Conservation (phyloP, 2,329 filamentous ascomycete species). For the Cryphonectria naterciae region DNA sequence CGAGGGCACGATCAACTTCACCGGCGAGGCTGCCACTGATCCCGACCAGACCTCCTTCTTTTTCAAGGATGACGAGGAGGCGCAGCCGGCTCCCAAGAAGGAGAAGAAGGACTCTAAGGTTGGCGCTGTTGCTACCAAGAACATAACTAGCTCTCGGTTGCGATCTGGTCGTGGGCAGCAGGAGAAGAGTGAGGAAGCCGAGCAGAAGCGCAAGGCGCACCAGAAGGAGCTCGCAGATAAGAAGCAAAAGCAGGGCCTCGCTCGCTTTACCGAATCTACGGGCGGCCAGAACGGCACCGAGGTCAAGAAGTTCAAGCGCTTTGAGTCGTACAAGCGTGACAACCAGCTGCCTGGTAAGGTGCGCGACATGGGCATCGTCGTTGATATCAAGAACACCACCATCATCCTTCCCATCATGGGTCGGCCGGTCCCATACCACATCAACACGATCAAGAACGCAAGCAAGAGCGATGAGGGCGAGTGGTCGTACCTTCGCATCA, state of each 20-base stretch:
- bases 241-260: conserved; percentile 88
- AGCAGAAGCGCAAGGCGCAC: conserved; percentile 84
- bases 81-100: conserved; percentile 85
- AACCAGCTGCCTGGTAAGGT: conserved; percentile 86
- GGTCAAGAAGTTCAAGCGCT: conserved; percentile 98
- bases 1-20: conserved; percentile 83
- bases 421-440: conserved; percentile 95
- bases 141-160: conserved; percentile 91
- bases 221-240: conserved; percentile 86
- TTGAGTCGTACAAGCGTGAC: conserved; percentile 98
- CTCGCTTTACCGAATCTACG: conserved; percentile 83
- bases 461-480: conserved; percentile 97
- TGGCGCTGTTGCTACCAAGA: conserved; percentile 88
- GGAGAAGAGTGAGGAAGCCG: conserved; percentile 79
- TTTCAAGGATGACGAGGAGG: conserved; percentile 94
- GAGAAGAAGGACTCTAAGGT: conserved; percentile 83
- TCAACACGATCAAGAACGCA: conserved; percentile 96
- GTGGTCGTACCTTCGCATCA: conserved; percentile 92
- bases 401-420: conserved; percentile 97
- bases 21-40: conserved; percentile 87
- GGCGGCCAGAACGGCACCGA: conserved; percentile 86
- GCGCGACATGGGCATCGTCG: conserved; percentile 84
- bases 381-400: conserved; percentile 87
- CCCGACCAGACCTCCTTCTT: conserved; percentile 97
- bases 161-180: conserved; percentile 89